Base-by-base conservation (phyloP, 805 yeast genomes). In the Metschnikowia similis region DNA sequence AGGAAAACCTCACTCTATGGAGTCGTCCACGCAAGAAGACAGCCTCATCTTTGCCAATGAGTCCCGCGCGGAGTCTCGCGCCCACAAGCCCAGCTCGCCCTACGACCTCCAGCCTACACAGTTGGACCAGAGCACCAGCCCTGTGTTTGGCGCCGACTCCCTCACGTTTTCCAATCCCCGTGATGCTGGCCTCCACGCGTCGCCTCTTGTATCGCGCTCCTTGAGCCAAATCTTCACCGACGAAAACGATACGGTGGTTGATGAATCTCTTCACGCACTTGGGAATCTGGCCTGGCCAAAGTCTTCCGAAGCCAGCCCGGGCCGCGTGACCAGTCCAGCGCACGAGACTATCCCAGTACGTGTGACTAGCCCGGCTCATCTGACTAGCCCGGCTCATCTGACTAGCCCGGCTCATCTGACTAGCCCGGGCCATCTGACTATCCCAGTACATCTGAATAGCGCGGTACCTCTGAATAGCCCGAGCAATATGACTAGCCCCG, bases 21-120 rank as follows among this genome's bases (percentile, higher is more conserved):
- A 47, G 4, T 35, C 49, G 29, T 42, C 53, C 16, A 50, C 59
- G 34, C 54, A 54, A 39, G 61, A 64, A 47, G 64, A 62, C 48
- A 67, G 72, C 48, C 60, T 69, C 38, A 65, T 67, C 9, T 68
- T 68, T 56, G 72, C 67, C 16, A 58, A 48, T 34, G 57, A 56
- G 41, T n/a, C 47, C 1, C 48, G 35, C 16, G 14, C 16, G 34
- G 27, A 21, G 9, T 11, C 34, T 9, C 29, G 21, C 7, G 10
- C 42, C 14, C 21, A 28, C n/a, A 36, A 29, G 28, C 34, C 45
- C 36, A 41, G 52, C 48, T 41, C 45, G 26, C 34, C 41, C 9
- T 31, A 36, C 32, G 54, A 51, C 17, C 43, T 51, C 29, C 53
- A 52, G 17, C 44, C 52, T 17, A 51, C 53, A 0, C 53, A 48